Base-by-base conservation (phyloP, 164 flowering plant species). In the Vitis riparia region DNA sequence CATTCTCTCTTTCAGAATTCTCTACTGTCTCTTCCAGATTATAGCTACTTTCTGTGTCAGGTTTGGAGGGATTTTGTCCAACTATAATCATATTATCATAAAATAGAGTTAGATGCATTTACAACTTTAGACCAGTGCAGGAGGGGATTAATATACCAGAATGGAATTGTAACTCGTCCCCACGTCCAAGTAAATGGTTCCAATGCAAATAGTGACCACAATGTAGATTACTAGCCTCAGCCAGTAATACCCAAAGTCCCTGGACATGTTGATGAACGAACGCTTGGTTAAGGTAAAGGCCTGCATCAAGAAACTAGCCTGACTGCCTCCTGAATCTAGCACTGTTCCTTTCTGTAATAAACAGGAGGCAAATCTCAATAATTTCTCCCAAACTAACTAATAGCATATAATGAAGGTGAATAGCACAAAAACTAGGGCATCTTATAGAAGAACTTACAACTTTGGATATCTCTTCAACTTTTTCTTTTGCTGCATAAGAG, bases 211-310 rank as follows among this genome's bases (percentile, higher is more conserved):
- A 3, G 97, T 87, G 67, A 92, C 97, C 8, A 92, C 84, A 17
- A 94, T 47, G 71, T 94, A 94, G 64, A 94, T 92, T 3, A 87
- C 77, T 55, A 94, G 97, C 83, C 98, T 83, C 68, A 94, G 80
- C 98, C 98, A 94, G 84, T 94, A 94, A 72, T 94, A 94, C 1
- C 98, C 98, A 67, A 94, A 92, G 84, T 94, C 98, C 75, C 98
- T 86, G 10, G 97, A 88, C 98, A 94, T 94, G 81, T 94, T 94
- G 66, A 88, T 72, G 65, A 92, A 88, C 0, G 98, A 94, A 14
- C 98, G 94, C 72, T 83, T 91, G 6, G 97, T 91, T 61, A 94
- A 79, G n/a, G 87, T 88, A 61, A 70, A 86, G 9, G 91, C 71
- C 71, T 94, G 98, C 95, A 86, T 89, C 52, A 86, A 75, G 88